phyloP scores from a whole-genome alignment of 1,139 yeast genomes.

The Magnusiomyces magnusii region DNA sequence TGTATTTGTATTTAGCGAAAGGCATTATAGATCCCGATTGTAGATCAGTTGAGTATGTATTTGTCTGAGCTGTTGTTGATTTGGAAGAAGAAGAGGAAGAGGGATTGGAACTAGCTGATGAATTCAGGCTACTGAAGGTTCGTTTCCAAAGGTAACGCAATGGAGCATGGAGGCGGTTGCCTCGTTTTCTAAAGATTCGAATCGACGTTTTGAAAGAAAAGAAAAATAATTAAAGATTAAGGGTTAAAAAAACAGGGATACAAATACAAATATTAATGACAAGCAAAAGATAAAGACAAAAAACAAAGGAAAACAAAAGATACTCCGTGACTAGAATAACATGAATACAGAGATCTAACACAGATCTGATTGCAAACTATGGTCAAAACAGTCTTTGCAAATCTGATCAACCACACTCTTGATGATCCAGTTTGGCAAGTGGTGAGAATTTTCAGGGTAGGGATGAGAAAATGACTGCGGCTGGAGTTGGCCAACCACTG shows the following conservation, averaged over 20 bases:
- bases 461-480: too few relatives aligned
- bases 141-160: conserved; percentile 1
- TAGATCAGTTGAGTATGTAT: neutral
- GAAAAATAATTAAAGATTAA: neutral
- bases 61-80: neutral
- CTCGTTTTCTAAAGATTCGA: conserved; percentile 1
- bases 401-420: too few relatives aligned
- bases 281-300: too few relatives aligned
- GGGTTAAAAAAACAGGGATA: neutral
- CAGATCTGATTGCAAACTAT: too few relatives aligned
- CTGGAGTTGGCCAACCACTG: too few relatives aligned
- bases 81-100: neutral
- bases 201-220: neutral
- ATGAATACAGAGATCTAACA: too few relatives aligned
- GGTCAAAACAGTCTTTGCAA: too few relatives aligned
- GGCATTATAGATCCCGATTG: neutral
- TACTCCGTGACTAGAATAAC: too few relatives aligned
- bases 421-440: too few relatives aligned
- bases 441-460: too few relatives aligned
- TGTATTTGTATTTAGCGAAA: neutral
- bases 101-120: neutral
- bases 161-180: neutral
- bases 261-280: neutral
- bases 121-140: neutral
- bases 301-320: too few relatives aligned